Evolutionary conservation across 2,329 filamentous ascomycete genomes (phyloP), one percentile per base, ranked within the genome.

Genomic region (Aspergillus pseudotamarii): DNA sequence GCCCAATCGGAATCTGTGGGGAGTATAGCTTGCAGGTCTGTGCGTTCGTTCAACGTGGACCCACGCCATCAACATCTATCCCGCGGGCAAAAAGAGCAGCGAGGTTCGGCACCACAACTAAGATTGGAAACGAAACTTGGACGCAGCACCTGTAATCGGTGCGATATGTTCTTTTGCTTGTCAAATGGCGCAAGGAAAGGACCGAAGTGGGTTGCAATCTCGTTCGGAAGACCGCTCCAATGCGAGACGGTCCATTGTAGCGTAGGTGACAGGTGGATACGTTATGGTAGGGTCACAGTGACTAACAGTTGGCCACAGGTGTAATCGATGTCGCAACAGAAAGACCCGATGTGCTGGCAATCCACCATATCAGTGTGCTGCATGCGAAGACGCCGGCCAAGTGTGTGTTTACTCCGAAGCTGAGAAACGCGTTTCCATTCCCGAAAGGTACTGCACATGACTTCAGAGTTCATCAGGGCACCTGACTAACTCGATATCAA

Each of bases 291-390:
- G 10, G 21, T 38, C 32, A 14, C 21, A 21, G 19, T 11, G 14
- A 43, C 63, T 66, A 48, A 66, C 23, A 26, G 3, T 21, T 16
- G 21, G 32, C 23, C 55, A 34, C 64, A 74, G 72, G 54, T 77
- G 77, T 66, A 76, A 78, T 66, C 76, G 76, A 54, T 79, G 77
- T 61, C 73, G 76, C 32, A 69, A 64, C 50, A 68, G 76, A 43
- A 79, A 78, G 61, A 76, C 74, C 10, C 74, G 75, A 58, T 79
- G 77, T 59, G 71, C 70, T 30, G 76, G 76, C 8, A 75, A 64
- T 48, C 74, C 75, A 14, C 77, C 76, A 2, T 67, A 70, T n/a
- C 74, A 75, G 5, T 79, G 77, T 58, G 69, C 72, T 28, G 71
- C 74, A 11, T 78, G 76, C 51, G 71, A 73, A 36, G 75, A 76